Conservation (phyloP, 768 basidiomycete genomes). For the Suillus decipiens region DNA sequence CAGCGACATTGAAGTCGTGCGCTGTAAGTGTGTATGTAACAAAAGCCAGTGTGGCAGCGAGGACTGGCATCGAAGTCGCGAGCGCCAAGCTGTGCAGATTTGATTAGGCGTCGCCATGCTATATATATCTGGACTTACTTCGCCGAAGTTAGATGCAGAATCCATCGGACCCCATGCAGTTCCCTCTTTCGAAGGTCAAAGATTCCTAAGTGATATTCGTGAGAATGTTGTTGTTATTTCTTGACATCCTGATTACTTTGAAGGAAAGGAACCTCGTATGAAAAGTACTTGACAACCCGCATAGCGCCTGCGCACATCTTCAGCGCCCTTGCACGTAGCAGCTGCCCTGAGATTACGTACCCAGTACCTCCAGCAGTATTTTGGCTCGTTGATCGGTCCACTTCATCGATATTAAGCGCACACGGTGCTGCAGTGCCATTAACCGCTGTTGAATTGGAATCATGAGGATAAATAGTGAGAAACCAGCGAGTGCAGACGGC, state of each 20-base stretch:
- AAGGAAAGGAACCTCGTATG: constrained; percentile 69
- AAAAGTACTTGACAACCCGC: constrained; percentile 78
- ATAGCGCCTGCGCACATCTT: constrained; percentile 46
- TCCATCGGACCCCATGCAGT: neutral
- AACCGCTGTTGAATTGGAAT: constrained; percentile 64
- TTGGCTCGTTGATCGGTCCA: constrained; percentile 67
- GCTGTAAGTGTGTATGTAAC: constrained; percentile 64
- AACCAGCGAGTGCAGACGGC: constrained; percentile 70
- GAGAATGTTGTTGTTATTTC: constrained; percentile 5
- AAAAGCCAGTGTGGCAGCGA: constrained; percentile 68
- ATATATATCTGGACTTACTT: neutral
- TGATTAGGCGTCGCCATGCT: constrained; percentile 14
- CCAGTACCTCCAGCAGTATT: constrained; percentile 64
- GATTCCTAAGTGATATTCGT: constrained; percentile 36
- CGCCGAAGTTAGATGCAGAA: constrained; percentile 1
- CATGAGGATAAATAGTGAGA: constrained; percentile 62
- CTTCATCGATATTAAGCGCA: constrained; percentile 55
- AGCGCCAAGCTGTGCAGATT: constrained; percentile 28
- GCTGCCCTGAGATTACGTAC: constrained; percentile 28
- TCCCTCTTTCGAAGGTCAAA: constrained; percentile 2
- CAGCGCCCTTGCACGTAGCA: neutral
- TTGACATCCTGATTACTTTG: constrained; percentile 43
- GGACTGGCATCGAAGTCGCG: constrained; percentile 59
- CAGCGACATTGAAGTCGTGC: constrained; percentile 58
- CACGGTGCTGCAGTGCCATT: constrained; percentile 57